A percentile compares a stretch with the other conserved stretches of the same genome.
These are phyloP conservation scores for Hypoxylon sp. DNA, from an alignment of 2,329 filamentous ascomycete genomes.

Conservation along the genomic window DNA sequence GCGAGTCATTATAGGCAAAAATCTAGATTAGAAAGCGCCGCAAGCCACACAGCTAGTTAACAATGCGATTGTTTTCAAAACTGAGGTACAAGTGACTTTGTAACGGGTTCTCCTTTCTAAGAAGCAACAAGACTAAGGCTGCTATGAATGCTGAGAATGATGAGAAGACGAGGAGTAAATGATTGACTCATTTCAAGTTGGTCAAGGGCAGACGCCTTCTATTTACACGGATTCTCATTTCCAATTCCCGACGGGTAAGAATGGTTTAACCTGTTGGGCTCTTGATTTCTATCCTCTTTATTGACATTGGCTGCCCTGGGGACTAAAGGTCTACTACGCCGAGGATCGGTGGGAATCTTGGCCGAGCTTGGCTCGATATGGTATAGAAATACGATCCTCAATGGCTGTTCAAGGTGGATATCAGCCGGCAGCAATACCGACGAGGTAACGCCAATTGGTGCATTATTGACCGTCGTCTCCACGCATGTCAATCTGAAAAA, in stretches of 20 bases:
- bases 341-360: constrained; percentile 47
- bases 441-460: constrained; percentile 33
- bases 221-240: constrained; percentile 34
- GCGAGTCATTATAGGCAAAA: constrained; percentile 46
- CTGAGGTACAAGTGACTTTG: constrained; percentile 17
- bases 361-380: constrained; percentile 43
- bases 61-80: constrained; percentile 8
- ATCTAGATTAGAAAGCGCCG: constrained; percentile 18
- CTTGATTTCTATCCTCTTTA: constrained; percentile 26
- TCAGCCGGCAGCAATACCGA: constrained; percentile 40
- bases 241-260: constrained; percentile 11
- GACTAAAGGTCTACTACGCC: constrained; percentile 34
- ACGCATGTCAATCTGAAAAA: constrained; percentile 28
- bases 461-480: constrained; percentile 21
- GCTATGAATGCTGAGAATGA: constrained; percentile 23
- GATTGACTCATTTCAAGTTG: constrained; percentile 27
- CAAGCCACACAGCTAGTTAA: constrained; percentile 17
- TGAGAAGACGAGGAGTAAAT: constrained; percentile 19
- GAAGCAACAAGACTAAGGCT: constrained; percentile 9
- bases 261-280: constrained; percentile 23
- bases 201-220: constrained; percentile 22
- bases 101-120: constrained; percentile 18
- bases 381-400: constrained; percentile 36
- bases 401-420: constrained; percentile 35
- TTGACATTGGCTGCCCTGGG: constrained; percentile 31